These are phyloP conservation scores for Veloboletus limbatus DNA, from an alignment of 1,284 basidiomycete species.

Conservation along the genomic window DNA sequence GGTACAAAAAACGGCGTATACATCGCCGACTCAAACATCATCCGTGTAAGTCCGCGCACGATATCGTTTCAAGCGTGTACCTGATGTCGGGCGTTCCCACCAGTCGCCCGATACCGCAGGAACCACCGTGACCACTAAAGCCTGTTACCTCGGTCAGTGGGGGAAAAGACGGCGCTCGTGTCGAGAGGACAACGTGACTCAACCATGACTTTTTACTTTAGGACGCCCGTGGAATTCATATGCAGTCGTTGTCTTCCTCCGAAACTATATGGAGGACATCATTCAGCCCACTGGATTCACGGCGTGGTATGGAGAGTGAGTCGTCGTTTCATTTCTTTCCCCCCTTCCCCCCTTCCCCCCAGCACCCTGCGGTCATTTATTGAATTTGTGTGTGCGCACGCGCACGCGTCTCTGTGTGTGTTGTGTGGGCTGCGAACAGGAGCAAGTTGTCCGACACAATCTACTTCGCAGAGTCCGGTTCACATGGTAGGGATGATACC, in stretches of 20 bases:
- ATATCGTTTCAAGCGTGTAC: conserved; percentile 45
- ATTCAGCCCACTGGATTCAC: conserved; percentile 51
- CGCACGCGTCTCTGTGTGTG: no score
- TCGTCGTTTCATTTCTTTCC: not conserved
- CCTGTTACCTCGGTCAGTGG: conserved; percentile 51
- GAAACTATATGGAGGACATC: conserved; percentile 59
- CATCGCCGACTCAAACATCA: conserved; percentile 54
- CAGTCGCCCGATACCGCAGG: conserved; percentile 62
- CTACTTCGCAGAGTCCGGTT: conserved; percentile 59
- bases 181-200: not conserved
- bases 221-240: conserved; percentile 65
- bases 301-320: conserved; percentile 33
- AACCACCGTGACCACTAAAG: conserved; percentile 42
- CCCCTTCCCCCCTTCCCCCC: no score
- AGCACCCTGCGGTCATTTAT: no score
- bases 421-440: no score
- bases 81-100: conserved; percentile 14
- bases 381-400: no score
- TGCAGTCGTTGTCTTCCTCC: conserved; percentile 52
- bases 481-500: conserved; percentile 46
- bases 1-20: conserved; percentile 52
- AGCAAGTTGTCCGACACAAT: conserved; percentile 51
- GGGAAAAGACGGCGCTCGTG: not conserved
- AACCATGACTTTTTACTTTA: no score
- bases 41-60: conserved; percentile 47